Conservation (phyloP, 1,139 yeast species). For the Saccharomyces hybrid region DNA sequence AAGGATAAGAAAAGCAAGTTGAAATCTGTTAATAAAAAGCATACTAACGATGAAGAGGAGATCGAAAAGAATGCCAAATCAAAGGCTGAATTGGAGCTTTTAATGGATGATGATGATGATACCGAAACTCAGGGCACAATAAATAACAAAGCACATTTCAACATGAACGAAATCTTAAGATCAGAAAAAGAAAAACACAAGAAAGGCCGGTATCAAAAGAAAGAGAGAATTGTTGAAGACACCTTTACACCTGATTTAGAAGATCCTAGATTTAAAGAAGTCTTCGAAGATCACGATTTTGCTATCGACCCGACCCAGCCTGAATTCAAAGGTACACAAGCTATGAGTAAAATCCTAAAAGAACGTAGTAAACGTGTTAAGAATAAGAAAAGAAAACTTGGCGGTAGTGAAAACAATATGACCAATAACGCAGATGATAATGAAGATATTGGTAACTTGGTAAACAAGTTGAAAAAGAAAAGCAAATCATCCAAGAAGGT, state of each 20-base stretch:
- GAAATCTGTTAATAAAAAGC: constrained; percentile 22
- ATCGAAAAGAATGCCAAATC: constrained; percentile 35
- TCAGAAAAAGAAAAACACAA: constrained; percentile 52
- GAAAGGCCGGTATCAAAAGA: constrained; percentile 48
- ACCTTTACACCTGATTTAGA: constrained; percentile 59
- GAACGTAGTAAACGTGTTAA: constrained; percentile 58
- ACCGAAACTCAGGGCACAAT: constrained; percentile 37
- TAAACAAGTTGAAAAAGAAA: constrained; percentile 25
- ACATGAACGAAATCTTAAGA: constrained; percentile 69
- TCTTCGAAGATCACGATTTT: constrained; percentile 81
- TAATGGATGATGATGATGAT: constrained; percentile 66
- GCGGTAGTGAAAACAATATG: constrained; percentile 5
- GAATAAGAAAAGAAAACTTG: constrained; percentile 9
- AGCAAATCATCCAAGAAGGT: constrained; percentile 10
- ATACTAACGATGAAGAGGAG: constrained; percentile 13
- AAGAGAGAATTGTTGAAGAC: constrained; percentile 46
- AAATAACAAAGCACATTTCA: constrained; percentile 50
- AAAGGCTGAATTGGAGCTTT: constrained; percentile 65
- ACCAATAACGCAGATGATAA: constrained; percentile 4
- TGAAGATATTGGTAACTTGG: constrained; percentile 18
- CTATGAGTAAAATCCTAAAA: constrained; percentile 73
- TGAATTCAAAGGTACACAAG: constrained; percentile 78
- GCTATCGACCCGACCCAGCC: constrained; percentile 89
- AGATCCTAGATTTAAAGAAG: constrained; percentile 84
- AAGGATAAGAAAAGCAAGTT: constrained; percentile 35